Percentiles rank a stretch among this genome's conserved stretches.
These are phyloP conservation scores for Mucor indicus DNA, from an alignment of 371 early-diverging fungal species.

Conservation along the genomic window DNA sequence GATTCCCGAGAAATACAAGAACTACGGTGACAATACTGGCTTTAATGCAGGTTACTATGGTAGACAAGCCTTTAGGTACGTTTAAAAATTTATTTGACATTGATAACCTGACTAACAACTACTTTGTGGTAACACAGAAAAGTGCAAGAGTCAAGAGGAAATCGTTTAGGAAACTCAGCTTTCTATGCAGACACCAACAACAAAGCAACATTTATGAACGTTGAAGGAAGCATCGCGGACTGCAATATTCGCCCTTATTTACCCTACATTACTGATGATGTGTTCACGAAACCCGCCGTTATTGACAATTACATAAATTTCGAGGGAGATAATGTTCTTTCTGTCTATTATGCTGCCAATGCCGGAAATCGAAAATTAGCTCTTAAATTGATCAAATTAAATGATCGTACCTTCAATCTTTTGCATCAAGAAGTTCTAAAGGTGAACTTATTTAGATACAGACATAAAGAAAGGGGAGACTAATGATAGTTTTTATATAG, in stretches of 20 bases:
- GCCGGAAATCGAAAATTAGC: slow-evolving; percentile 45
- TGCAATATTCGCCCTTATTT: neutral
- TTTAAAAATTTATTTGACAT: neutral
- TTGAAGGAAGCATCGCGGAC: neutral
- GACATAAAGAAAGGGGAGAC: neutral
- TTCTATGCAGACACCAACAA: slow-evolving; percentile 24
- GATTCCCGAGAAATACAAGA: slow-evolving; percentile 19
- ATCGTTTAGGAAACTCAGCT: slow-evolving; percentile 56
- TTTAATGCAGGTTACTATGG: slow-evolving; percentile 11
- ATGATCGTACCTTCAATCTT: slow-evolving; percentile 35
- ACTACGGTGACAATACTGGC: slow-evolving; percentile 34
- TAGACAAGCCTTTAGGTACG: slow-evolving; percentile 16
- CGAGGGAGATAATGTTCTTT: neutral
- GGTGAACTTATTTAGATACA: slow-evolving; percentile 16
- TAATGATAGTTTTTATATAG: slow-evolving; percentile 1
- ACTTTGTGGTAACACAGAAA: slow-evolving; percentile 17
- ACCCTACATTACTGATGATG: slow-evolving; percentile 3
- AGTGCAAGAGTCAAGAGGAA: slow-evolving; percentile 65
- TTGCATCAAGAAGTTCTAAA: slow-evolving; percentile 46
- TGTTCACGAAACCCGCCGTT: slow-evolving; percentile 2
- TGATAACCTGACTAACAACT: neutral
- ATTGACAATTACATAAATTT: neutral
- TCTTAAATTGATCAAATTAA: slow-evolving; percentile 19
- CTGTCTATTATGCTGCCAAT: slow-evolving; percentile 39
- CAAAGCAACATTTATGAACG: neutral